phyloP scores from a whole-genome alignment of 495 filamentous ascomycete species.

The Letharia columbiana region DNA sequence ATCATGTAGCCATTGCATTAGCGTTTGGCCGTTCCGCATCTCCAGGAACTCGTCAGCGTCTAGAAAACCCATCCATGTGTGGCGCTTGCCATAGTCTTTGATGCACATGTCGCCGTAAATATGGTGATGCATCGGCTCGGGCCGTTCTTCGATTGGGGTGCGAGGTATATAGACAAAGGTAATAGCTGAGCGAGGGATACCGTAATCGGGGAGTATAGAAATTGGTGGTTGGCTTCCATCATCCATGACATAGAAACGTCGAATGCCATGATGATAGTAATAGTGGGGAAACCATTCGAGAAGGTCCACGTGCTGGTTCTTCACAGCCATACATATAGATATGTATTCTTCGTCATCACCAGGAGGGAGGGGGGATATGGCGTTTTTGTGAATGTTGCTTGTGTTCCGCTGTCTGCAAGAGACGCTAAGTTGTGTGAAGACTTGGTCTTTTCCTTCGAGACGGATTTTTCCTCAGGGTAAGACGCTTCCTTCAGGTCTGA shows the following conservation, averaged over 20 bases:
- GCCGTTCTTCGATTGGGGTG: background rate
- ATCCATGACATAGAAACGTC: constrained; percentile 29
- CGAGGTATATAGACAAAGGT: constrained; percentile 18
- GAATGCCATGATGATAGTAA: constrained; percentile 27
- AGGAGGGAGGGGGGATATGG: constrained; percentile 10
- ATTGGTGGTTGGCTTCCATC: constrained; percentile 24
- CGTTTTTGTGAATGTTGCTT: background rate
- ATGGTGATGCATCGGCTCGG: constrained; percentile 2
- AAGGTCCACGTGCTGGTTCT: constrained; percentile 24
- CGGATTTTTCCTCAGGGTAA: background rate
- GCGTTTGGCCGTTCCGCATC: constrained; percentile 10
- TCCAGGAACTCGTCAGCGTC: constrained; percentile 16
- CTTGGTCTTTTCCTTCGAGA: background rate
- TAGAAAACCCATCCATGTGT: constrained; percentile 15
- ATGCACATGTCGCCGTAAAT: constrained; percentile 7
- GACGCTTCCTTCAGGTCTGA: background rate
- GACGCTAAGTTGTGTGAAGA: background rate
- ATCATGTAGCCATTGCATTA: constrained; percentile 6
- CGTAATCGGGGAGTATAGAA: constrained; percentile 11
- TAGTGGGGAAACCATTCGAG: constrained; percentile 25
- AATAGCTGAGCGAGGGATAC: constrained; percentile 8
- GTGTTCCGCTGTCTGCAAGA: background rate
- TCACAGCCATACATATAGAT: constrained; percentile 22
- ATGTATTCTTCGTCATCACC: constrained; percentile 23
- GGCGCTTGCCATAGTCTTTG: constrained; percentile 5